A percentile compares a stretch with the other conserved stretches of the same genome.
phyloP scores from a whole-genome alignment of 2,329 filamentous ascomycete species.

The Aspergillus felis region DNA sequence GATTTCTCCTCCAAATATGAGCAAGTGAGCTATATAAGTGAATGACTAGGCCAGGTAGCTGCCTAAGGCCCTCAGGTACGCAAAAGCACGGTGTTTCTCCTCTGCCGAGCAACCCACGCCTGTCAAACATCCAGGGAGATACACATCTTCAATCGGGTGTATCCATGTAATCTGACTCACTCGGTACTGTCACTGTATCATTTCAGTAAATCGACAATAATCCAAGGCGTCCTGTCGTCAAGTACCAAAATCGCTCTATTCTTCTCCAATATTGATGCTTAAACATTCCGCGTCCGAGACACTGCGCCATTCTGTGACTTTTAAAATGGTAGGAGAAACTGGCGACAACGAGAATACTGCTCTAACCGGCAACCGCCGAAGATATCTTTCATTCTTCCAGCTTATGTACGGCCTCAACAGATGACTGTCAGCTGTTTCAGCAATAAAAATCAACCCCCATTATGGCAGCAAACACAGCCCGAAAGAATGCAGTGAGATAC shows the following conservation, averaged over 20 bases:
- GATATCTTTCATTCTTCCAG: too few species aligned
- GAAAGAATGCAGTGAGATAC: not conserved
- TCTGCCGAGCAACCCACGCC: not conserved
- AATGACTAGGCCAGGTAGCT: not conserved
- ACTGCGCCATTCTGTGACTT: not conserved
- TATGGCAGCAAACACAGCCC: not conserved
- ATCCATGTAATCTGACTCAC: not conserved
- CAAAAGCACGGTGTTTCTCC: not conserved
- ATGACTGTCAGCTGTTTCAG: not conserved
- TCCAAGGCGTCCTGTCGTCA: too few species aligned
- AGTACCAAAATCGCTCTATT: too few species aligned
- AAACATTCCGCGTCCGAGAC: not conserved
- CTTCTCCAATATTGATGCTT: not conserved
- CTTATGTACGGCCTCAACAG: not conserved
- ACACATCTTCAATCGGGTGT: not conserved
- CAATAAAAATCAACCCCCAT: not conserved
- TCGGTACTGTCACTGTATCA: not conserved
- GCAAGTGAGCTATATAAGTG: not conserved
- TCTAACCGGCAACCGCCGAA: too few species aligned
- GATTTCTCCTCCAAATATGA: not conserved
- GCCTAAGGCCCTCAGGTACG: not conserved
- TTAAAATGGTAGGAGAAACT: too few species aligned
- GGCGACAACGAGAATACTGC: too few species aligned
- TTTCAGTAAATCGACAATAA: not conserved
- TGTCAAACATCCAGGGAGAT: not conserved